Base-by-base conservation (phyloP, 495 filamentous ascomycete genomes). In the Lasiosphaeria hispida region DNA sequence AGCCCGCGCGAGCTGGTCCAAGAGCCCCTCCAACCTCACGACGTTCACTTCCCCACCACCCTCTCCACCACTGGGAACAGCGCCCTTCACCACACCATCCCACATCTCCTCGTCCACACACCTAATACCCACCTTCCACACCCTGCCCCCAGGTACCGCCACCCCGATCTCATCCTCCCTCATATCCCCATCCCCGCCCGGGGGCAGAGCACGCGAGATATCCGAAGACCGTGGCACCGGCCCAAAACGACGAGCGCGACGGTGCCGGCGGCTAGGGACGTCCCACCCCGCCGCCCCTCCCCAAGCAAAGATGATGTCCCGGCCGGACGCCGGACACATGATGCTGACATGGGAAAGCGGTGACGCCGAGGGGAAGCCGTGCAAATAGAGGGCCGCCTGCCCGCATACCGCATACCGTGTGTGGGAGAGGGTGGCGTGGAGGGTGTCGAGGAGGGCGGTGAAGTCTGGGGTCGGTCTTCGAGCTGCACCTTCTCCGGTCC, bases 381-480 rank as follows among this genome's bases (percentile, higher is more conserved):
- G 70, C n/a, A 68, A 65, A 7, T 57, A 53, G 4, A 78, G 63
- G 18, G 73, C 73, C 3, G 62, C 68, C 10, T 68, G 69, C 4
- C 75, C 74, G 55, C 65, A 65, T 30, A 78, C 68, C 6, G 67
- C 72, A 68, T 77, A 78, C 23, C 63, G 69, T 4, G 71, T 68
- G 57, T 77, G 72, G 3, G 41, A 23, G 10, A 76, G 57, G 1
- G 64, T 59, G 0, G 45, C 44, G 58, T 74, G 63, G 37, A 78
- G 40, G 13, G 57, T 54, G 48, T 62, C 58, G 61, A 77, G 68
- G 10, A 76, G 8, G 14, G 33, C 10, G 2, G 56, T 41, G 37
- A 69, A 54, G 10, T n/a, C 47, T n/a, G n/a, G n/a, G n/a, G n/a
- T n/a, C n/a, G n/a, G n/a, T n/a, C n/a, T n/a, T n/a, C n/a, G n/a